phyloP scores from a whole-genome alignment of 768 basidiomycete species.

The Tylopilus plumbeoviolaceoides region DNA sequence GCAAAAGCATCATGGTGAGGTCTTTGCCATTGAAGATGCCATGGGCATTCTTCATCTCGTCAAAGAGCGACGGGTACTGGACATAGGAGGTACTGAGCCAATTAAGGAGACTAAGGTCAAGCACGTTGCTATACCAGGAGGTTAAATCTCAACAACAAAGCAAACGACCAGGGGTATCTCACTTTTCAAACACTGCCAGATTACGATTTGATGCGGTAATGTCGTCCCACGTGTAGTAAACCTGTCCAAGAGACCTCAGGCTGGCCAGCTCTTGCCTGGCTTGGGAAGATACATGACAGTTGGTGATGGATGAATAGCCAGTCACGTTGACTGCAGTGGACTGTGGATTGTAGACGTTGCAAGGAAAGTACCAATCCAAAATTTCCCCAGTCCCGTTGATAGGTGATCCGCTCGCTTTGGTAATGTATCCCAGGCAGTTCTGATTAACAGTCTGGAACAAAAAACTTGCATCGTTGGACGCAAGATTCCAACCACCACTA shows the following conservation, averaged over 20 bases:
- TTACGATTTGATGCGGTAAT: slow-evolving; percentile 65
- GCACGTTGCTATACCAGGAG: slow-evolving; percentile 56
- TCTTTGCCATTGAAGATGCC: slow-evolving; percentile 80
- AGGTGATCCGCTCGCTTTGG: slow-evolving; percentile 60
- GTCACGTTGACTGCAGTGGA: slow-evolving; percentile 63
- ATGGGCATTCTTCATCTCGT: slow-evolving; percentile 64
- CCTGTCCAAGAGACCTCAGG: slow-evolving; percentile 66
- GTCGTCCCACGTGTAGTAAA: slow-evolving; percentile 93
- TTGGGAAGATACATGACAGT: slow-evolving; percentile 64
- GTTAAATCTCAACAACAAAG: slow-evolving; percentile 4
- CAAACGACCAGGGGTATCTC: slow-evolving; percentile 33
- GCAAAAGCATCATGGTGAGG: slow-evolving; percentile 80
- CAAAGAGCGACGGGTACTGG: slow-evolving; percentile 78
- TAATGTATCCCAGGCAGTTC: slow-evolving; percentile 76
- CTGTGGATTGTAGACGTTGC: slow-evolving; percentile 83
- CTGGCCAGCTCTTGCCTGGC: slow-evolving; percentile 51
- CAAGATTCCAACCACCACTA: slow-evolving; percentile 68
- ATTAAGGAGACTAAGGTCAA: slow-evolving; percentile 81
- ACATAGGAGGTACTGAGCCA: slow-evolving; percentile 84
- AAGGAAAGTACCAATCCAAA: slow-evolving; percentile 97
- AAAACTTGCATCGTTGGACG: slow-evolving; percentile 89
- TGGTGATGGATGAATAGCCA: slow-evolving; percentile 56
- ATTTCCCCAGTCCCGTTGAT: slow-evolving; percentile 60
- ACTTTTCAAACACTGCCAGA: slow-evolving; percentile 94
- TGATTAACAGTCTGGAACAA: slow-evolving; percentile 91